phyloP scores from a whole-genome alignment of 768 basidiomycete species.

The Tylopilus vinaceipallidus region DNA sequence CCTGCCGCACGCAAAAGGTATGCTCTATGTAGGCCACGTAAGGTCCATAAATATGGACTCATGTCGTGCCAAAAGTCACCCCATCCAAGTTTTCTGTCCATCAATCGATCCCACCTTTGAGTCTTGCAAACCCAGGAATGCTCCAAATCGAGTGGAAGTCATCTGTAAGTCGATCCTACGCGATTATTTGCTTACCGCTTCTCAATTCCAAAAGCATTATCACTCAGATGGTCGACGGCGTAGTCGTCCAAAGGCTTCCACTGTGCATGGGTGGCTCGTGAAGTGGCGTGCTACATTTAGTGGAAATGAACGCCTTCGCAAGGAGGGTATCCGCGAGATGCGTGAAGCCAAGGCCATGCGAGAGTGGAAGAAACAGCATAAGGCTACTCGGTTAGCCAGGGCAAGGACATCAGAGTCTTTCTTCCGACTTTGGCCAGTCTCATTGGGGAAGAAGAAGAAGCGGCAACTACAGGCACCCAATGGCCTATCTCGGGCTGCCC shows the following conservation, averaged over 20 bases:
- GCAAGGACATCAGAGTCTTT: constrained; percentile 9
- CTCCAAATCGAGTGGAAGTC: constrained; percentile 36
- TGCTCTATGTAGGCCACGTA: constrained; percentile 4
- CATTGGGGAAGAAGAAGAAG: constrained; percentile 16
- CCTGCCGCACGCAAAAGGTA: constrained; percentile 16
- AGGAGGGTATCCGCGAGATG: constrained; percentile 74
- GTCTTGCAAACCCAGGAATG: constrained; percentile 12
- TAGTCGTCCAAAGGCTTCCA: constrained; percentile 51
- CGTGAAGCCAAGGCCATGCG: constrained; percentile 44
- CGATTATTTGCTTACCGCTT: not conserved
- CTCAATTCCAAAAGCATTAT: constrained; percentile 25
- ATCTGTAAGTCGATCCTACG: constrained; percentile 23
- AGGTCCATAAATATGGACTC: constrained; percentile 26
- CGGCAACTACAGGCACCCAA: constrained; percentile 11
- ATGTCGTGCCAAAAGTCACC: constrained; percentile 2
- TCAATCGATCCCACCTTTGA: constrained; percentile 4
- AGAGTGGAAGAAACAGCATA: constrained; percentile 30
- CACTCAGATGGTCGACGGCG: constrained; percentile 39
- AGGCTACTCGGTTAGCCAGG: constrained; percentile 18
- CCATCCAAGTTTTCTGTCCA: constrained; percentile 10
- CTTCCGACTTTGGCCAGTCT: constrained; percentile 30
- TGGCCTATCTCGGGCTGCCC: constrained; percentile 2
- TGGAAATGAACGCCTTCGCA: constrained; percentile 59
- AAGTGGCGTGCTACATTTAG: constrained; percentile 72
- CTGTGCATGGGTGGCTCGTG: constrained; percentile 76